Conservation (phyloP, 768 basidiomycete species). For the Suillus spraguei region DNA sequence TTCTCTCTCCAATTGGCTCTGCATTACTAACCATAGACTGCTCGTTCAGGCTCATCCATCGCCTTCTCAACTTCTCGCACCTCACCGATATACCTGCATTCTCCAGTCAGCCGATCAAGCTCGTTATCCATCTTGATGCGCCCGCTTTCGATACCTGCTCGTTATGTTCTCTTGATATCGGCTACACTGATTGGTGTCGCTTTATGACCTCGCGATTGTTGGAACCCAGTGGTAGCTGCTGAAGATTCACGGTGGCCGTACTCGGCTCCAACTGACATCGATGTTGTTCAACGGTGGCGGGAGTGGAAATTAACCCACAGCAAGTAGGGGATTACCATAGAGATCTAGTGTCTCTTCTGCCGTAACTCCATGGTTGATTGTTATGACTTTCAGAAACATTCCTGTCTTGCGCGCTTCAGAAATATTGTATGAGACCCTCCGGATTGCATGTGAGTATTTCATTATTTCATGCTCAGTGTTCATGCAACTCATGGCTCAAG, state of each 20-base stretch:
- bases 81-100: conserved; percentile 82
- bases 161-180: conserved; percentile 70
- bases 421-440: conserved; percentile 74
- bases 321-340: conserved; percentile 75
- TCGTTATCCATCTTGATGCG: conserved; percentile 82
- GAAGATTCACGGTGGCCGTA: conserved; percentile 69
- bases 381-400: conserved; percentile 81
- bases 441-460: conserved; percentile 58
- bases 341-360: conserved; percentile 82
- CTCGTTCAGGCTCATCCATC: conserved; percentile 63
- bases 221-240: conserved; percentile 65
- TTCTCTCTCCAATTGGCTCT: conserved; percentile 71
- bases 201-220: conserved; percentile 75
- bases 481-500: conserved; percentile 52
- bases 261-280: conserved; percentile 83
- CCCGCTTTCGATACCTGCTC: conserved; percentile 73
- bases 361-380: conserved; percentile 75
- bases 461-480: conserved; percentile 80
- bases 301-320: conserved; percentile 76
- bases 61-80: conserved; percentile 76
- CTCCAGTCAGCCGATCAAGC: conserved; percentile 71
- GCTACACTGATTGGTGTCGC: conserved; percentile 75
- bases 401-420: conserved; percentile 70
- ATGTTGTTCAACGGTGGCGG: conserved; percentile 69
- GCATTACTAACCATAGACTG: conserved; percentile 66